A percentile compares a stretch with the other conserved stretches of the same genome.
Conservation (phyloP, 148 eudicot genomes). For the Agrostemma githago region DNA sequence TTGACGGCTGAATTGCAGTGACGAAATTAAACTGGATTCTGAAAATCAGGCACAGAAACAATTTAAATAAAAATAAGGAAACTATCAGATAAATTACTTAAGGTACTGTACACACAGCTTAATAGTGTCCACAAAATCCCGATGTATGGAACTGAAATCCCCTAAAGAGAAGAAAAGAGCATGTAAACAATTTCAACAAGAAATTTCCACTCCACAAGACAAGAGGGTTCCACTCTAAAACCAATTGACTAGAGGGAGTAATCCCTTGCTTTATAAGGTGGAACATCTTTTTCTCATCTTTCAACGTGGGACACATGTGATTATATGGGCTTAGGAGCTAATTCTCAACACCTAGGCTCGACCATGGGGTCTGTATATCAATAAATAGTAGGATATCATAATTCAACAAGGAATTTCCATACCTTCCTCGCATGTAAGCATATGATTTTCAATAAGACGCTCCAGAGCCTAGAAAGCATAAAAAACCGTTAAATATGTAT, state of each 20-base stretch:
- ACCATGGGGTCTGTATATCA: too few relatives aligned
- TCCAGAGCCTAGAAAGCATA: slow-evolving; percentile 65
- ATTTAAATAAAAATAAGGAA: neutral
- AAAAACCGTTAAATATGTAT: slow-evolving; percentile 11
- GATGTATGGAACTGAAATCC: neutral
- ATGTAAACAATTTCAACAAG: neutral
- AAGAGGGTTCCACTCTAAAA: too few relatives aligned
- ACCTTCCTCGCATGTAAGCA: slow-evolving; percentile 99
- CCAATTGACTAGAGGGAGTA: too few relatives aligned
- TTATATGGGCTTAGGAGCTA: too few relatives aligned
- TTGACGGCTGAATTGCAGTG: slow-evolving; percentile 68
- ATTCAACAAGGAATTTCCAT: neutral
- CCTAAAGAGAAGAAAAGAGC: neutral
- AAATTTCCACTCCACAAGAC: slow-evolving; percentile 31
- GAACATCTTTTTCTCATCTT: too few relatives aligned
- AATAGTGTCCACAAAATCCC: neutral
- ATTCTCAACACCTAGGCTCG: too few relatives aligned
- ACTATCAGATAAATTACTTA: neutral
- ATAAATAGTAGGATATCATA: too few relatives aligned
- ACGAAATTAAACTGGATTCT: slow-evolving; percentile 66
- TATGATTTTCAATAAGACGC: slow-evolving; percentile 88
- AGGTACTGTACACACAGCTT: neutral
- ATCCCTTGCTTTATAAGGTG: too few relatives aligned
- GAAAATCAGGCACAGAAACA: slow-evolving; percentile 27
- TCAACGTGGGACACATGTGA: too few relatives aligned